Evolutionary conservation across 768 basidiomycete species (phyloP).

Genomic region (Boletus subparvulus): DNA sequence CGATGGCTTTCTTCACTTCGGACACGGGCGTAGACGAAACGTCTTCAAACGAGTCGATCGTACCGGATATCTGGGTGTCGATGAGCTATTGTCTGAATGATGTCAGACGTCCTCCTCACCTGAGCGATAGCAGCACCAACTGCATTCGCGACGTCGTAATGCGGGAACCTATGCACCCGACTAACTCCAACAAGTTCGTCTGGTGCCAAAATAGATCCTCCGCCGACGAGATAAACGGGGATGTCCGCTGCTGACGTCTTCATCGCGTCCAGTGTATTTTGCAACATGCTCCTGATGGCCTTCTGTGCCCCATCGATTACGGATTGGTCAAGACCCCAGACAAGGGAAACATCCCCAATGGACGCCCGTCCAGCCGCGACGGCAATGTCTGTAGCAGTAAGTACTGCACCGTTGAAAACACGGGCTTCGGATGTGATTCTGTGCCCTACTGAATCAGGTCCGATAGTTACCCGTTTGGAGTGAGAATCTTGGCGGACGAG

Average conservation of each 20-base stretch:
- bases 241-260: conserved; percentile 60
- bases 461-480: conserved; percentile 47
- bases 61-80: conserved; percentile 40
- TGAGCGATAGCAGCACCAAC: conserved; percentile 53
- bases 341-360: conserved; percentile 29
- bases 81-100: conserved; percentile 2
- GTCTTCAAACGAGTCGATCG: conserved; percentile 46
- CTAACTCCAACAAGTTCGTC: conserved; percentile 50
- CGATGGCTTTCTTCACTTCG: conserved; percentile 35
- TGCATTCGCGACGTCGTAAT: conserved; percentile 59
- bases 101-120: conserved; percentile 17
- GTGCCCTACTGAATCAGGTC: conserved; percentile 67
- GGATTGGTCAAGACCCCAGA: conserved; percentile 23
- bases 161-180: conserved; percentile 48
- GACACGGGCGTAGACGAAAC: conserved; percentile 34
- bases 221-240: conserved; percentile 63
- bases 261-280: conserved; percentile 58
- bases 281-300: conserved; percentile 42
- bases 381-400: conserved; percentile 63
- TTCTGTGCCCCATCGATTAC: conserved; percentile 37
- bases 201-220: conserved; percentile 61
- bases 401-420: conserved; percentile 54
- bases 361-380: conserved; percentile 40
- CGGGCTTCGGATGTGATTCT: conserved; percentile 46
- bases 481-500: conserved; percentile 38